Evolutionary conservation across 108 stramenopile genomes (phyloP).

Genomic region (Cyclostephanos tholiformis): DNA sequence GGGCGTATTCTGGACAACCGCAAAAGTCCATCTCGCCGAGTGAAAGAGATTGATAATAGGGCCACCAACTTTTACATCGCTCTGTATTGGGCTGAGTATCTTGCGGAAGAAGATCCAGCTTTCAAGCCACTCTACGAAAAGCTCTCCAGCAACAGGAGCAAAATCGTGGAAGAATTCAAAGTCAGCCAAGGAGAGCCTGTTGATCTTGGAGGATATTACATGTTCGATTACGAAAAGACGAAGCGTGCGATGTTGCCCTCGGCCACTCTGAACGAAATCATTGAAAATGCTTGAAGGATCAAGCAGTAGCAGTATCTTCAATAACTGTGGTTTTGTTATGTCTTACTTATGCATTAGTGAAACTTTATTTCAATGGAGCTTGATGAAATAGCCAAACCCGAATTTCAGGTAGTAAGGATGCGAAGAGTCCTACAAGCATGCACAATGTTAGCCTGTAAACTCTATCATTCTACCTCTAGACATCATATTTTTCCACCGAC

Average conservation of each 20-base stretch:
- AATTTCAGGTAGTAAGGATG: too few relatives aligned
- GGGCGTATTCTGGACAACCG: slow-evolving; percentile 87
- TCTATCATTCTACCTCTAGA: too few relatives aligned
- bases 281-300: slow-evolving; percentile 35
- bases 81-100: slow-evolving; percentile 93
- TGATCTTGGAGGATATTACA: slow-evolving; percentile 91
- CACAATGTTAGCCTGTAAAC: too few relatives aligned
- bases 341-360: too few relatives aligned
- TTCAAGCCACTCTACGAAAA: slow-evolving; percentile 79
- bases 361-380: too few relatives aligned
- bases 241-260: slow-evolving; percentile 85
- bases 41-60: slow-evolving; percentile 94
- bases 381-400: too few relatives aligned
- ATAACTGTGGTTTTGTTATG: not conserved
- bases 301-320: too few relatives aligned
- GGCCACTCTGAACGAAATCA: slow-evolving; percentile 74
- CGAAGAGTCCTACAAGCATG: too few relatives aligned
- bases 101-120: slow-evolving; percentile 77
- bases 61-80: slow-evolving; percentile 92
- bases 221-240: slow-evolving; percentile 78
- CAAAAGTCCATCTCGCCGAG: slow-evolving; percentile 85
- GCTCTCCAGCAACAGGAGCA: slow-evolving; percentile 63
- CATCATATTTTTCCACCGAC: too few relatives aligned
- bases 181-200: slow-evolving; percentile 80
- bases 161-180: slow-evolving; percentile 91